Evolutionary conservation across 805 yeast species (phyloP).

Genomic region (Ogataea ramenticola): DNA sequence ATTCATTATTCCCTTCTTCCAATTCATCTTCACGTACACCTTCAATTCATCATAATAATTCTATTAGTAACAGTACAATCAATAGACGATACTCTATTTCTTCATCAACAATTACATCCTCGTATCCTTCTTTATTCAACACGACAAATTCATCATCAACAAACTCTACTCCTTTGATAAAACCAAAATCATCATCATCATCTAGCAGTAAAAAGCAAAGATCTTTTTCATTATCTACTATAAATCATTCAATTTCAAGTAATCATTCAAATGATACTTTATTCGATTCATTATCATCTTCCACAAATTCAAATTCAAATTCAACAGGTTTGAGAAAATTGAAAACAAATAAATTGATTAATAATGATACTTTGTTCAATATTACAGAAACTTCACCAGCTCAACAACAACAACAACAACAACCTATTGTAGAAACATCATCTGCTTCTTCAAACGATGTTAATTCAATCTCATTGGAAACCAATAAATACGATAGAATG

Average conservation of each 20-base stretch:
- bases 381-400: neutral
- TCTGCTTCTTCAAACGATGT: neutral
- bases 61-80: neutral
- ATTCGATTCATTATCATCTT: conserved; percentile 8
- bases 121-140: conserved; percentile 1
- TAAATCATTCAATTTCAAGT: too few species aligned
- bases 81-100: neutral
- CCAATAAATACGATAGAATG: neutral
- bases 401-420: neutral
- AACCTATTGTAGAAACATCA: neutral
- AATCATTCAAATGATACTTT: conserved; percentile 5
- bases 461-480: neutral
- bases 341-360: neutral
- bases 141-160: neutral
- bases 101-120: neutral
- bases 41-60: neutral
- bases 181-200: neutral
- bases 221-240: neutral
- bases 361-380: neutral
- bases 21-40: neutral
- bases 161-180: neutral
- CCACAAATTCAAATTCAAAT: conserved; percentile 15
- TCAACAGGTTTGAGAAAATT: conserved; percentile 20
- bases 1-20: neutral
- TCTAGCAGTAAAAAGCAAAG: conserved; percentile 4